These are phyloP conservation scores for Aquilaria agallochum DNA, from an alignment of 441 rosid genomes.

Conservation along the genomic window DNA sequence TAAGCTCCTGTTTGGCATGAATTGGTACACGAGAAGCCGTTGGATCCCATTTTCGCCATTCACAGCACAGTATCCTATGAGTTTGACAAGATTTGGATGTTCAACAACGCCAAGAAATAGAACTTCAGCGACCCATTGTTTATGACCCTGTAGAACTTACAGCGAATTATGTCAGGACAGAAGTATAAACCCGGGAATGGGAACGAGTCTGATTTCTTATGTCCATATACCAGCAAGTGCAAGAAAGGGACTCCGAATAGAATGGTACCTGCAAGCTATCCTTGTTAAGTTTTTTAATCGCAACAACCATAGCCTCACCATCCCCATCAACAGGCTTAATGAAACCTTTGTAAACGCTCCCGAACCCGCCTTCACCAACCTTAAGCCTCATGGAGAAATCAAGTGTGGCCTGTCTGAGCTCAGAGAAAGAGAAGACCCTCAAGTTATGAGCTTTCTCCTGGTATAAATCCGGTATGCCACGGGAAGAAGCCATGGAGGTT, in stretches of 20 bases:
- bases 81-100: slow-evolving; percentile 62
- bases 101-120: slow-evolving; percentile 54
- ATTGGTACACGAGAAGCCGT: slow-evolving; percentile 74
- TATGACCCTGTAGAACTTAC: slow-evolving; percentile 46
- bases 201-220: no score
- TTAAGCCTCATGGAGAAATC: slow-evolving; percentile 55
- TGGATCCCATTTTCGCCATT: slow-evolving; percentile 71
- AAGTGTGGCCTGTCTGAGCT: slow-evolving; percentile 66
- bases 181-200: no score
- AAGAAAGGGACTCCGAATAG: no score
- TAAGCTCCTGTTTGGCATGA: slow-evolving; percentile 70
- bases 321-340: slow-evolving; percentile 34
- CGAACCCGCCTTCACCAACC: slow-evolving; percentile 98
- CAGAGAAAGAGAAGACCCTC: slow-evolving; percentile 58
- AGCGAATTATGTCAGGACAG: neutral
- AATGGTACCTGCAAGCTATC: slow-evolving; percentile 49
- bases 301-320: slow-evolving; percentile 32
- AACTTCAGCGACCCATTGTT: slow-evolving; percentile 64
- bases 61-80: slow-evolving; percentile 75
- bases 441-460: slow-evolving; percentile 61
- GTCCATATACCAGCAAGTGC: no score
- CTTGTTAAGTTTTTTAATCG: slow-evolving; percentile 56
- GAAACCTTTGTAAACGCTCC: slow-evolving; percentile 67
- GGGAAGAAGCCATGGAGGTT: slow-evolving; percentile 50
- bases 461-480: slow-evolving; percentile 63